A percentile compares a stretch with the other conserved stretches of the same genome.
These are phyloP conservation scores for Pyrenula massariospora DNA, from an alignment of 495 filamentous ascomycete genomes.

Conservation along the genomic window DNA sequence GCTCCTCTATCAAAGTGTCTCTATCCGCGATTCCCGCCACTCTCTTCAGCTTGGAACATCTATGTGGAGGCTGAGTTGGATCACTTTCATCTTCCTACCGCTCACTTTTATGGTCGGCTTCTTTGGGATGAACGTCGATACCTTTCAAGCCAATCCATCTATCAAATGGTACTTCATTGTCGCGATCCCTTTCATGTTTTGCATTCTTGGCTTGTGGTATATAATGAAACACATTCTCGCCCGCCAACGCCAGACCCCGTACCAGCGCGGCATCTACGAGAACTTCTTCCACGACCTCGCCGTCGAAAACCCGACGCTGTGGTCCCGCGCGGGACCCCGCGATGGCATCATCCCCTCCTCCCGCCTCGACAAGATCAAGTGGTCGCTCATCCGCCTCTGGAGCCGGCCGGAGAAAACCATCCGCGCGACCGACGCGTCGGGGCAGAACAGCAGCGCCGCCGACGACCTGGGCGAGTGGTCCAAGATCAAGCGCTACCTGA, in stretches of 20 bases:
- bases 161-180: conserved; percentile 42
- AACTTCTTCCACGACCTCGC: conserved; percentile 33
- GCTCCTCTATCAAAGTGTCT: conserved; percentile 42
- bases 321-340: conserved; percentile 34
- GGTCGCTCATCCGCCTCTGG: conserved; percentile 34
- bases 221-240: conserved; percentile 35
- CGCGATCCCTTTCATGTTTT: conserved; percentile 29
- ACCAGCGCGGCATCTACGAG: conserved; percentile 39
- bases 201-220: conserved; percentile 35
- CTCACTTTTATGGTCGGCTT: conserved; percentile 37
- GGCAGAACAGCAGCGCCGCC: conserved; percentile 4
- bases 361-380: conserved; percentile 22
- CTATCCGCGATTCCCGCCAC: conserved; percentile 38
- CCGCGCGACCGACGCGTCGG: not conserved
- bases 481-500: conserved; percentile 29
- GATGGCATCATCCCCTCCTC: conserved; percentile 23
- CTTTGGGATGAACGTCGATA: conserved; percentile 44
- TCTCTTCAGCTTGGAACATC: conserved; percentile 35
- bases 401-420: conserved; percentile 23
- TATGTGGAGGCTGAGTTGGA: conserved; percentile 27
- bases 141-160: conserved; percentile 24
- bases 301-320: conserved; percentile 28
- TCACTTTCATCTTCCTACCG: conserved; percentile 44
- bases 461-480: conserved; percentile 29
- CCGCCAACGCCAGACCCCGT: conserved; percentile 27